These are phyloP conservation scores for Fusarium oligoseptatum DNA, from an alignment of 2,329 filamentous ascomycete genomes.

Conservation along the genomic window DNA sequence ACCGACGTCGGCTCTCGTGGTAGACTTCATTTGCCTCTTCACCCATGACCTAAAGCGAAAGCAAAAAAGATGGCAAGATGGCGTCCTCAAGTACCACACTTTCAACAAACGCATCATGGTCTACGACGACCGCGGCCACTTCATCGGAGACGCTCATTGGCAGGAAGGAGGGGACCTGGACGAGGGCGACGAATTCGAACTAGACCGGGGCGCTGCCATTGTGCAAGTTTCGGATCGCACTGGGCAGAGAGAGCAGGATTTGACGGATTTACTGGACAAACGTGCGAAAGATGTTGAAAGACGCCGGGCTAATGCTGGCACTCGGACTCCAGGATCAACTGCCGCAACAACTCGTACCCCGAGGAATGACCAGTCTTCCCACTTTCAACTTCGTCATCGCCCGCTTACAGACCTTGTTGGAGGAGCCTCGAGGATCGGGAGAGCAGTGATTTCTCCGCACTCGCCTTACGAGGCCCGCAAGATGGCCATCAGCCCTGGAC, in stretches of 20 bases:
- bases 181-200: slow-evolving; percentile 84
- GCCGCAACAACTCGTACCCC: slow-evolving; percentile 34
- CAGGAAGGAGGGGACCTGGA: slow-evolving; percentile 75
- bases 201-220: slow-evolving; percentile 81
- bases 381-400: slow-evolving; percentile 57
- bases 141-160: slow-evolving; percentile 89
- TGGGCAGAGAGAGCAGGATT: slow-evolving; percentile 81
- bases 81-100: slow-evolving; percentile 85
- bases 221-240: slow-evolving; percentile 84
- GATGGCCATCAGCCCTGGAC: slow-evolving; percentile 31
- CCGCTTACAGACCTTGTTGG: slow-evolving; percentile 58
- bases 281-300: slow-evolving; percentile 69
- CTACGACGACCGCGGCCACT: slow-evolving; percentile 84
- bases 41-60: slow-evolving; percentile 88
- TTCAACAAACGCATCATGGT: slow-evolving; percentile 95
- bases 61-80: slow-evolving; percentile 95
- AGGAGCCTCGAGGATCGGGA: slow-evolving; percentile 48
- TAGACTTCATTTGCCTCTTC: slow-evolving; percentile 88
- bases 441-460: slow-evolving; percentile 49
- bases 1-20: slow-evolving; percentile 74
- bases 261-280: slow-evolving; percentile 81
- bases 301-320: slow-evolving; percentile 60
- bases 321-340: slow-evolving; percentile 48
- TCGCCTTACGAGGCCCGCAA: slow-evolving; percentile 53
- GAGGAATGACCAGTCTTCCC: slow-evolving; percentile 44